phyloP scores from a whole-genome alignment of 176 grass and related monocot species.

The Urochloa ruziziensis region DNA sequence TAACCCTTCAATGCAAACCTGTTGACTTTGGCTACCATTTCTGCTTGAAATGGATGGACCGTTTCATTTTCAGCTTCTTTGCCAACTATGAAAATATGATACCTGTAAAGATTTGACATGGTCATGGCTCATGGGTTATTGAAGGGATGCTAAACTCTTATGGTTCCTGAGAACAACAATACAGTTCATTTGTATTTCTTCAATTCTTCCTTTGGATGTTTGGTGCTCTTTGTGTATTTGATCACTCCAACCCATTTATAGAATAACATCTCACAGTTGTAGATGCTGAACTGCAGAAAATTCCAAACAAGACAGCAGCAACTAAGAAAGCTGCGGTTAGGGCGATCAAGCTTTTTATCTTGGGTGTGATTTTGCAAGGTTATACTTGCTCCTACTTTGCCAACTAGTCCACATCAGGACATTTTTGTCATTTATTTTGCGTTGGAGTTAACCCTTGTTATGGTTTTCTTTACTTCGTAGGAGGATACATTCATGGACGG shows the following conservation, averaged over 20 bases:
- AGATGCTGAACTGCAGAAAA: constrained; percentile 60
- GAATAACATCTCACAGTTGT: constrained; percentile 29
- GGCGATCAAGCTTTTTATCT: constrained; percentile 79
- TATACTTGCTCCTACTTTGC: constrained; percentile 32
- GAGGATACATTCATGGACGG: constrained; percentile 90
- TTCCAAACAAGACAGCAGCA: constrained; percentile 60
- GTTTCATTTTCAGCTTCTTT: neutral
- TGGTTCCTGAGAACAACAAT: neutral
- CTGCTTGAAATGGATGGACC: neutral
- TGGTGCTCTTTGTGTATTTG: neutral
- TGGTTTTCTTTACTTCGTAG: constrained; percentile 40
- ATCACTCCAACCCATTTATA: neutral
- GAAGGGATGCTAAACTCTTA: neutral
- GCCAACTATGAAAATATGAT: neutral
- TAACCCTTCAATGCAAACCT: neutral
- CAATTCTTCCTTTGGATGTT: neutral
- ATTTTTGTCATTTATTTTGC: constrained; percentile 9
- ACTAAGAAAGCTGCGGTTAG: constrained; percentile 74
- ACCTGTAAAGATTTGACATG: constrained; percentile 11
- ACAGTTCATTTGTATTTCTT: constrained; percentile 2
- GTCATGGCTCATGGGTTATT: neutral
- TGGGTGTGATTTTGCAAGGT: constrained; percentile 95
- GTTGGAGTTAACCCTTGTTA: neutral
- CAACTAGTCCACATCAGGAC: neutral
- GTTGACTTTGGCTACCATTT: neutral